Evolutionary conservation across 768 basidiomycete species (phyloP), one percentile per base, ranked within the genome.

Genomic region (Dentipellis fragilis): DNA sequence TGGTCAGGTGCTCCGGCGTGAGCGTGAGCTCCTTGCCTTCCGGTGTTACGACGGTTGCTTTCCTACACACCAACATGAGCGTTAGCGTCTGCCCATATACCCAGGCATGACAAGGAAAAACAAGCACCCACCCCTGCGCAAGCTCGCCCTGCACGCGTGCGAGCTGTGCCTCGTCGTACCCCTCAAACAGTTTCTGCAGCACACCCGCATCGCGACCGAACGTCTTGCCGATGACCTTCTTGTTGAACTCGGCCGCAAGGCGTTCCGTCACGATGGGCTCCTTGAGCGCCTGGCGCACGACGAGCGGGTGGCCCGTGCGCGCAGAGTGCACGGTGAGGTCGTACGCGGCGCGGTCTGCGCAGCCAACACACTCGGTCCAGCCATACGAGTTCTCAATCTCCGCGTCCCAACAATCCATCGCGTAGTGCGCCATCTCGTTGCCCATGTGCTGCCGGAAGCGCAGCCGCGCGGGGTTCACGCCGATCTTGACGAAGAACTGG

Each of bases 391-490:
- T 93, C 59, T 93, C 80, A 61, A 98, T 97, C 74, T 99, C 96
- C 45, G 94, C 96, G 67, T 99, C 96, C 96, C 96, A 99, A 71
- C 96, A 99, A 72, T 98, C 95, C 39, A 93, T 82, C 54, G 96
- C 95, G 69, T 99, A 99, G 70, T 98, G 96, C 1, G 96, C 96
- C 95, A 98, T 98, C 76, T 98, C 96, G 72, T 98, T 99, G 38
- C 73, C 80, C 96, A 98, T 98, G 69, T 99, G 96, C 66, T 99
- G 96, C 36, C 96, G 79, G 81, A 97, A 98, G 52, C 96, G 82
- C 59, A 97, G 74, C 8, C 93, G 81, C 49, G 66, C 59, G 12
- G 86, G 84, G 73, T 94, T 77, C 70, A 99, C 87, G 58, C 95
- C 96, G 65, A 98, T 91, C 71, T 88, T 88, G 62, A 84, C 64